Evolutionary conservation across 1,284 basidiomycete genomes (phyloP).

Genomic region (Moesziomyces sp.): DNA sequence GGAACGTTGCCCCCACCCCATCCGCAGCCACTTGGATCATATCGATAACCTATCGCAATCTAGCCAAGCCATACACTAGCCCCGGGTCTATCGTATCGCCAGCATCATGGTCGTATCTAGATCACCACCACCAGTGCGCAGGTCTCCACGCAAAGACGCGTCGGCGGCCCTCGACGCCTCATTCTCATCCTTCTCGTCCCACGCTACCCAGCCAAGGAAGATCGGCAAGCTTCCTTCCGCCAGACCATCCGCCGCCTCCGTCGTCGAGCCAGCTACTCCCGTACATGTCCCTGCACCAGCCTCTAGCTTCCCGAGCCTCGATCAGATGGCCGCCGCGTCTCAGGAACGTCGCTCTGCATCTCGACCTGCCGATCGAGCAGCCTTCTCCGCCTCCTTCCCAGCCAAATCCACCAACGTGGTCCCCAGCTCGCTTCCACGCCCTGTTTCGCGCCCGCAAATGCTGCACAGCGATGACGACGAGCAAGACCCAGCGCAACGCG

Average conservation of each 20-base stretch:
- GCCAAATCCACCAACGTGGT: slow-evolving; percentile 17
- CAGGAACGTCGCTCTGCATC: slow-evolving; percentile 35
- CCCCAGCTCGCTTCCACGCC: slow-evolving; percentile 36
- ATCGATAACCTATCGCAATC: background rate
- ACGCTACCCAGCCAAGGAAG: slow-evolving; percentile 16
- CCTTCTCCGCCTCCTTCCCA: slow-evolving; percentile 29
- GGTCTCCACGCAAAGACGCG: slow-evolving; percentile 34
- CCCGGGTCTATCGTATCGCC: background rate
- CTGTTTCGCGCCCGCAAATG: slow-evolving; percentile 21
- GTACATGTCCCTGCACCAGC: slow-evolving; percentile 8
- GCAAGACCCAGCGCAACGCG: slow-evolving; percentile 14
- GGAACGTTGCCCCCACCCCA: too few species aligned
- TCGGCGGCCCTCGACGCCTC: slow-evolving; percentile 9
- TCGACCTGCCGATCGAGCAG: slow-evolving; percentile 31
- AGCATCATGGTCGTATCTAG: slow-evolving; percentile 35
- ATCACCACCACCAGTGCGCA: slow-evolving; percentile 30
- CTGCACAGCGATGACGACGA: background rate
- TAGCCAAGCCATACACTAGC: background rate
- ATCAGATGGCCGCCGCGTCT: slow-evolving; percentile 44
- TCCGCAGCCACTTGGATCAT: background rate
- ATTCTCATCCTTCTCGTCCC: slow-evolving; percentile 9
- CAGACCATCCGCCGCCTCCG: slow-evolving; percentile 16
- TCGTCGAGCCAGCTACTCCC: slow-evolving; percentile 24
- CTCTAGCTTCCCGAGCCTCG: slow-evolving; percentile 42
- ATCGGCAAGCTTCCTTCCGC: slow-evolving; percentile 17